A percentile compares a stretch with the other conserved stretches of the same genome.
These are phyloP conservation scores for Multifurca ochricompacta DNA, from an alignment of 768 basidiomycete genomes.

Conservation along the genomic window DNA sequence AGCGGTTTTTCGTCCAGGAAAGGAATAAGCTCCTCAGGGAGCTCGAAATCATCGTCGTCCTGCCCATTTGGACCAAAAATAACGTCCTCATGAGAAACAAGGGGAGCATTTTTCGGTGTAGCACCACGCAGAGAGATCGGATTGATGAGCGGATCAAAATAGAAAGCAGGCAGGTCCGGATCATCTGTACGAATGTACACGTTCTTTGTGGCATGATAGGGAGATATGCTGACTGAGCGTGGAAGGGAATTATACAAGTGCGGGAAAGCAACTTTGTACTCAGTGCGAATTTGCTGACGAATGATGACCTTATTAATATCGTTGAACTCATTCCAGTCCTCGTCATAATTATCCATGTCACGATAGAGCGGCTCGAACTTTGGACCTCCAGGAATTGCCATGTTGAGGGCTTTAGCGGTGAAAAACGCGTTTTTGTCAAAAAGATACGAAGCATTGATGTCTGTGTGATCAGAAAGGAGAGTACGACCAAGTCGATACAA, in stretches of 20 bases:
- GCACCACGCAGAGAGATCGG: slow-evolving; percentile 90
- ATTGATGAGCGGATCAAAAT: slow-evolving; percentile 98
- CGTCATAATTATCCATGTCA: slow-evolving; percentile 96
- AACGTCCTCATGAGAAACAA: slow-evolving; percentile 84
- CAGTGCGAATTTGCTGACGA: slow-evolving; percentile 95
- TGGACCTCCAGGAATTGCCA: slow-evolving; percentile 96
- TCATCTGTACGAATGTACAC: slow-evolving; percentile 99
- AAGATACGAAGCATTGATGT: slow-evolving; percentile 84
- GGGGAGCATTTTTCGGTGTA: slow-evolving; percentile 71
- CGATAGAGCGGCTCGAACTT: slow-evolving; percentile 97
- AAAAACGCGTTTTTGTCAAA: slow-evolving; percentile 99
- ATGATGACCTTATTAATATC: slow-evolving; percentile 99
- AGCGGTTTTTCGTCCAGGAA: slow-evolving; percentile 75
- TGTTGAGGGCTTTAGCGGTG: slow-evolving; percentile 93
- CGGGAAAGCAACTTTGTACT: slow-evolving; percentile 99
- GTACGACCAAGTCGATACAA: slow-evolving; percentile 93
- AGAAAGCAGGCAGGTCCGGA: slow-evolving; percentile 98
- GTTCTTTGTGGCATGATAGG: slow-evolving; percentile 92
- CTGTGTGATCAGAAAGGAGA: slow-evolving; percentile 86
- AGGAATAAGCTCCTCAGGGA: slow-evolving; percentile 69
- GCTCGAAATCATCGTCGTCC: slow-evolving; percentile 82
- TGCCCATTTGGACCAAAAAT: slow-evolving; percentile 83
- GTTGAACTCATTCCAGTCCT: slow-evolving; percentile 99
- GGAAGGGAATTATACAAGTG: slow-evolving; percentile 98
- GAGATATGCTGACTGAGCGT: slow-evolving; percentile 84